phyloP scores from a whole-genome alignment of 1,139 yeast genomes.

The Zygosaccharomyces sapae region DNA sequence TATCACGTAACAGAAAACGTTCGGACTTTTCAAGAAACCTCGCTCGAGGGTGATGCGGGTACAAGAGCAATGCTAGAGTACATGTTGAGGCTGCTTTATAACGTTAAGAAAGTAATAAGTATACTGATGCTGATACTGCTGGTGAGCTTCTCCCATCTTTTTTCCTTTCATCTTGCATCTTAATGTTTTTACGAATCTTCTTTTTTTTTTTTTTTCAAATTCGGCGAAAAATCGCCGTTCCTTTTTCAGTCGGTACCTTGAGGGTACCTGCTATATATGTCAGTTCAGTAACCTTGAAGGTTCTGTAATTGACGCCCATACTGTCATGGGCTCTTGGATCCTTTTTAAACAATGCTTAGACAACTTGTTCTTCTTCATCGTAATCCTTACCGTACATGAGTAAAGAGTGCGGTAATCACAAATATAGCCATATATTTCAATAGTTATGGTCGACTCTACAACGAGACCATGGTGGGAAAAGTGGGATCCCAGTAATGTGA shows the following conservation, averaged over 20 bases:
- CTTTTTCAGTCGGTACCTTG: not conserved
- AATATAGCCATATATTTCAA: not conserved
- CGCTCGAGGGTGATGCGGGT: no score
- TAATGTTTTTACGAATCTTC: not conserved
- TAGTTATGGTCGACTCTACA: not conserved
- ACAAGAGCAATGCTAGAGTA: no score
- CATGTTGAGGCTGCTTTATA: no score
- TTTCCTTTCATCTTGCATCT: not conserved
- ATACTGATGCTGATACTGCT: no score
- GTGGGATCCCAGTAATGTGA: slow-evolving; percentile 25
- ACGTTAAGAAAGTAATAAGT: no score
- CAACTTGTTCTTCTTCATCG: no score
- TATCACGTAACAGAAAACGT: no score
- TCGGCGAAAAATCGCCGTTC: not conserved
- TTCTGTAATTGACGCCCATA: not conserved
- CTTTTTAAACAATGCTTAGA: not conserved
- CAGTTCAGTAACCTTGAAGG: not conserved
- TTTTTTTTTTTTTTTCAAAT: not conserved
- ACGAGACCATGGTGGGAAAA: slow-evolving; percentile 13
- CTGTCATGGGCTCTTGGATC: not conserved
- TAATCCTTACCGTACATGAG: no score
- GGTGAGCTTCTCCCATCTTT: not conserved
- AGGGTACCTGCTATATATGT: not conserved
- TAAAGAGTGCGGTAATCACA: not conserved
- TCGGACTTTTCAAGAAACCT: no score